Evolutionary conservation across 768 basidiomycete species (phyloP).

Genomic region (Phanerochaete sordida): DNA sequence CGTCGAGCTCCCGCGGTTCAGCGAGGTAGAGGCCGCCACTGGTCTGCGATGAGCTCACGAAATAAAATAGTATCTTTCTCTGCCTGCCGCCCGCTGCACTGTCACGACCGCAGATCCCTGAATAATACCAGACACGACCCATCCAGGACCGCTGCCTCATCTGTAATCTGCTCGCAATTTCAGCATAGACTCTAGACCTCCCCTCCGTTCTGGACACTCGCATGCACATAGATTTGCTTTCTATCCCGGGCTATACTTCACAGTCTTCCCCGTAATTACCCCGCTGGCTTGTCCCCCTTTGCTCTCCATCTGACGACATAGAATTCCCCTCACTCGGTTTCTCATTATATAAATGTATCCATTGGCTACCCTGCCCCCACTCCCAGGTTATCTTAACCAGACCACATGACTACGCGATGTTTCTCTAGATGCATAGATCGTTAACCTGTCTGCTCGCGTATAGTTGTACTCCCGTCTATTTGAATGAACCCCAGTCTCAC

Average conservation of each 20-base stretch:
- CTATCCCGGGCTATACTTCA: conserved; percentile 1
- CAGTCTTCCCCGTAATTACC: conserved; percentile 1
- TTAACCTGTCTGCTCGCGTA: neutral
- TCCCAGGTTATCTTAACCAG: neutral
- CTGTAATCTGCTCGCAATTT: conserved; percentile 7
- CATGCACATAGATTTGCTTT: conserved; percentile 9
- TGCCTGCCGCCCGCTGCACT: neutral
- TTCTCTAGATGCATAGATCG: neutral
- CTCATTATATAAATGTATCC: neutral
- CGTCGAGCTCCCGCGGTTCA: conserved; percentile 27
- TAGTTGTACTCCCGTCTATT: neutral
- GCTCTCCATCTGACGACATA: neutral
- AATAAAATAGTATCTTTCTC: neutral
- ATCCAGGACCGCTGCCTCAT: conserved; percentile 7
- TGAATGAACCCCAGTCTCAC: neutral
- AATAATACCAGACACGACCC: conserved; percentile 8
- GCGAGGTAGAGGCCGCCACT: conserved; percentile 27
- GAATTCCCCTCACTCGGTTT: neutral
- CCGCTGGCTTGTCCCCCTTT: neutral
- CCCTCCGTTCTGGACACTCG: conserved; percentile 10
- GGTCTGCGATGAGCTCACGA: conserved; percentile 7
- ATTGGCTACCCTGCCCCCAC: neutral
- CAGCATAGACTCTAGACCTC: conserved; percentile 10
- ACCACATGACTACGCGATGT: neutral
- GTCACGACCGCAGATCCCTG: neutral